These are phyloP conservation scores for Hippophae gyantsensis DNA, from an alignment of 306 rosid species.

Conservation along the genomic window DNA sequence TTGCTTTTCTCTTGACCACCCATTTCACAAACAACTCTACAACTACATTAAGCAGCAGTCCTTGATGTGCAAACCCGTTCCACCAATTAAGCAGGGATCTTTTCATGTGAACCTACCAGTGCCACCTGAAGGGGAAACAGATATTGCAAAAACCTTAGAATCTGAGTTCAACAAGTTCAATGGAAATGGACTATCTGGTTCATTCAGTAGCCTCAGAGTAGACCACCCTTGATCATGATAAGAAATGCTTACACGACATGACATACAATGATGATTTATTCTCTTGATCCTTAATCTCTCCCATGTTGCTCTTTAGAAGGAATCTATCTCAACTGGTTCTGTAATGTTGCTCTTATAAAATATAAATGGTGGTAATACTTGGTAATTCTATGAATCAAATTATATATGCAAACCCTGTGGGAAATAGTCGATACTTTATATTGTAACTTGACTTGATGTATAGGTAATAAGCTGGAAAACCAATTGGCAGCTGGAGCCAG, in stretches of 20 bases:
- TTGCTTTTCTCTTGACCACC: slow-evolving; percentile 78
- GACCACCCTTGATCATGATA: slow-evolving; percentile 18
- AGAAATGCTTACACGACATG: not conserved
- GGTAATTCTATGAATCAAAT: slow-evolving; percentile 12
- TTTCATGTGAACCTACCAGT: slow-evolving; percentile 68
- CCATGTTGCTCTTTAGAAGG: slow-evolving; percentile 9
- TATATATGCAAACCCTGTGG: slow-evolving; percentile 4
- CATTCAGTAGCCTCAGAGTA: slow-evolving; percentile 33
- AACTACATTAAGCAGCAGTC: slow-evolving; percentile 58
- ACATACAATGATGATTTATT: slow-evolving; percentile 1
- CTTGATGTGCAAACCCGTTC: slow-evolving; percentile 25
- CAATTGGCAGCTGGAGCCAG: no score
- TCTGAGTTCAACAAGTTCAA: slow-evolving; percentile 51
- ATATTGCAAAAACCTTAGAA: slow-evolving; percentile 50
- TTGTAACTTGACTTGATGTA: slow-evolving; percentile 24
- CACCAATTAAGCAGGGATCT: slow-evolving; percentile 67
- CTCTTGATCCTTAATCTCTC: slow-evolving; percentile 4
- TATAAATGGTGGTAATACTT: slow-evolving; percentile 19
- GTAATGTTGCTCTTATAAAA: slow-evolving; percentile 4
- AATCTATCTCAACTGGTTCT: slow-evolving; percentile 13
- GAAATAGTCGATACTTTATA: slow-evolving; percentile 23
- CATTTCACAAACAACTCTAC: slow-evolving; percentile 79
- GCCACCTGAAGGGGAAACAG: slow-evolving; percentile 43
- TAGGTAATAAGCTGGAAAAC: no score
- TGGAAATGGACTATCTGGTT: slow-evolving; percentile 30